Base-by-base conservation (phyloP, 2,329 filamentous ascomycete genomes). In the Beauveria brongniartii region DNA sequence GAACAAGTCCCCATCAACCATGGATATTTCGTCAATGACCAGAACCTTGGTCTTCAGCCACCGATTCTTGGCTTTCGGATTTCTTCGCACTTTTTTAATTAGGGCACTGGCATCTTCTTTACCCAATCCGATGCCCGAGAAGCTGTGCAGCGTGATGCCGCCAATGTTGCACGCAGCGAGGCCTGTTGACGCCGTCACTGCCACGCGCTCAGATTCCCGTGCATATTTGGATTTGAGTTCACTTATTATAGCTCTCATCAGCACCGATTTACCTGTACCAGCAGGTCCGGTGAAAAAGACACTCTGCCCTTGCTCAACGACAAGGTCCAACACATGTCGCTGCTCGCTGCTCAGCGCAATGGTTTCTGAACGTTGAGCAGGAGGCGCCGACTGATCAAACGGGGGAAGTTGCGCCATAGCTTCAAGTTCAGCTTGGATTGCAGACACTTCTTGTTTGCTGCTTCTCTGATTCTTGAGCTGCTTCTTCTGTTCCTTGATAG, bases 241-340 rank as follows among this genome's bases (percentile, higher is more conserved):
- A 5, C 83, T 77, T 67, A 99, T 97, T 63, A 97, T 96, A 65
- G 95, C 87, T 65, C 92, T 85, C 82, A 99, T 91, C 61, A 99
- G 76, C 4, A 99, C 93, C 1, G 94, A 99, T 78, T 99, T 99
- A 73, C 94, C 94, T 5, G 94, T 97, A 80, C 89, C 92, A 62
- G 94, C 94, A 62, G 94, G 96, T 67, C 94, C 94, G 1, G 94
- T 99, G 73, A 99, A 99, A 78, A 99, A 99, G 2, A 97, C 92
- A 67, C 93, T 97, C 72, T 92, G 88, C 62, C 83, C 83, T 64
- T 90, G 78, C 24, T 94, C 83, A 8, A 91, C 82, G 10, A 99
- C 93, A 22, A 97, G 78, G 51, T 91, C 86, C 61, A 95, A 78
- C 12, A 99, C 91, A 62, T 90, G 85, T 63, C 85, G 82, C 74